Evolutionary conservation across 768 basidiomycete genomes (phyloP).

Genomic region (Termitomyces sp.): DNA sequence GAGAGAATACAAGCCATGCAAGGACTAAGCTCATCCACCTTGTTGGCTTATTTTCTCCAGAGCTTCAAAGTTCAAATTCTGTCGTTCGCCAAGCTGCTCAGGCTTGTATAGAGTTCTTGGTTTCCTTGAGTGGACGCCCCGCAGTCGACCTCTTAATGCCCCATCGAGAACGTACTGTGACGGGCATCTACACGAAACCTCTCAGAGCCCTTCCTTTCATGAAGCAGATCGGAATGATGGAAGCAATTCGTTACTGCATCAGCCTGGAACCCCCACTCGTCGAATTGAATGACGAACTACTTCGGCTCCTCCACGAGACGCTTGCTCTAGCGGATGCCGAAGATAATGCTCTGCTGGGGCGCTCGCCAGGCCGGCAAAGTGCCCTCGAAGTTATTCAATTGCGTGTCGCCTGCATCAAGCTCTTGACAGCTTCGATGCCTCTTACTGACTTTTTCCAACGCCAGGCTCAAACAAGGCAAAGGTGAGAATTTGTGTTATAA

Average conservation of each 20-base stretch:
- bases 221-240: conserved; percentile 97
- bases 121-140: conserved; percentile 64
- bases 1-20: conserved; percentile 35
- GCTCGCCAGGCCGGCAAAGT: conserved; percentile 72
- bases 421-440: conserved; percentile 92
- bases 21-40: conserved; percentile 62
- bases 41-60: conserved; percentile 80
- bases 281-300: conserved; percentile 87
- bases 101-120: conserved; percentile 71
- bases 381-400: conserved; percentile 81
- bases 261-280: conserved; percentile 84
- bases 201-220: conserved; percentile 90
- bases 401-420: conserved; percentile 88
- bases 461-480: conserved; percentile 79
- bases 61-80: conserved; percentile 82
- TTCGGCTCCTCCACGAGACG: conserved; percentile 88
- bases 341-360: conserved; percentile 74
- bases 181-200: conserved; percentile 93
- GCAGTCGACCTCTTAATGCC: conserved; percentile 76
- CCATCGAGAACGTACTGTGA: conserved; percentile 84
- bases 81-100: conserved; percentile 84
- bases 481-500: conserved; percentile 37
- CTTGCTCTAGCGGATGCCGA: conserved; percentile 95
- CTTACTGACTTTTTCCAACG: conserved; percentile 89
- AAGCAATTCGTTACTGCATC: conserved; percentile 92